Evolutionary conservation across 495 filamentous ascomycete genomes (phyloP).

Genomic region (Penicillium egyptiacum): DNA sequence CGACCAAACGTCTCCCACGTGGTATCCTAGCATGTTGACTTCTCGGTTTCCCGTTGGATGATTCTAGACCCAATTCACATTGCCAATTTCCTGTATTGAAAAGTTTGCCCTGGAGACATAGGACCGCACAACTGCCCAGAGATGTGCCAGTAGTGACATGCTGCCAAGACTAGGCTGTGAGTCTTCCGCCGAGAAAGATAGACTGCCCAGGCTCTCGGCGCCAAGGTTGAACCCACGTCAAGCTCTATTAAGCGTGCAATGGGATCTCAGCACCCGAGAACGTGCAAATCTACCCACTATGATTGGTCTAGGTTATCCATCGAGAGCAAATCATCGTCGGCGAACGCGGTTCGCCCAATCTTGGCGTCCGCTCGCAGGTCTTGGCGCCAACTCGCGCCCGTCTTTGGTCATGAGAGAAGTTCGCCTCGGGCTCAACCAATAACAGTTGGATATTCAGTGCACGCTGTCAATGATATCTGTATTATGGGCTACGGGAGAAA

Average conservation of each 20-base stretch:
- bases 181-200: conserved; percentile 5
- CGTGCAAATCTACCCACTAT: background rate
- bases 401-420: background rate
- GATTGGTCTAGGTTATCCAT: background rate
- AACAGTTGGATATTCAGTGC: background rate
- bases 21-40: background rate
- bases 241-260: conserved; percentile 12
- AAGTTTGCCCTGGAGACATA: background rate
- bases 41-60: background rate
- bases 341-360: conserved; percentile 3
- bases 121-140: background rate
- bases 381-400: conserved; percentile 11
- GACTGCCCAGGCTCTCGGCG: conserved; percentile 8
- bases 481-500: conserved; percentile 1
- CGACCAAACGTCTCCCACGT: background rate
- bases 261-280: background rate
- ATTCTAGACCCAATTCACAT: background rate
- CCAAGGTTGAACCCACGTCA: conserved; percentile 1
- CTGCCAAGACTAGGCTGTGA: conserved; percentile 13
- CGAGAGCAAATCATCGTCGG: background rate
- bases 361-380: conserved; percentile 8
- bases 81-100: background rate
- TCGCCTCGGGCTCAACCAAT: conserved; percentile 2
- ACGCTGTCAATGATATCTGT: conserved; percentile 6
- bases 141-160: background rate